Percentiles rank a stretch among this genome's conserved stretches.
Conservation (phyloP, 2,329 filamentous ascomycete species). For the Rutstroemia sp. region DNA sequence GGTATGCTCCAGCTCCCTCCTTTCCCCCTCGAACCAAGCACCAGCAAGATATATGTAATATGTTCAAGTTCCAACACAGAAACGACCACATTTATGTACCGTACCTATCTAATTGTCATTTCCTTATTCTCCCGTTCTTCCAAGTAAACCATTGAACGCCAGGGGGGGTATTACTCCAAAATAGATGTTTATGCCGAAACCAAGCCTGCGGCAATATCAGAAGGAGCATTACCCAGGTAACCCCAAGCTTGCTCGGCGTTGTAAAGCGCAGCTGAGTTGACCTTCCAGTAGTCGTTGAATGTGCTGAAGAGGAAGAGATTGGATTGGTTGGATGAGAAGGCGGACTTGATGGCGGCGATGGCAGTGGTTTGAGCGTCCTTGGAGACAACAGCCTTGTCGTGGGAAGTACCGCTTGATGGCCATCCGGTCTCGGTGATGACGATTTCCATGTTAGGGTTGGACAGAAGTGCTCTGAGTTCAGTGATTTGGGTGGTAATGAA, state of each 20-base stretch:
- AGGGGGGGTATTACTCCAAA: neutral
- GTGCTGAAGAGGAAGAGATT: slow-evolving; percentile 68
- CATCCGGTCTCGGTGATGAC: slow-evolving; percentile 81
- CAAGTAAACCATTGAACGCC: neutral
- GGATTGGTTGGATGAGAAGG: slow-evolving; percentile 43
- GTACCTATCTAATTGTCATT: neutral
- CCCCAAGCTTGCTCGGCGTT: slow-evolving; percentile 75
- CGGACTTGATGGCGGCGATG: slow-evolving; percentile 53
- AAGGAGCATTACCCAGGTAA: slow-evolving; percentile 34
- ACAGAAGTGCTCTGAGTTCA: slow-evolving; percentile 36
- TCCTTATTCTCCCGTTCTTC: neutral
- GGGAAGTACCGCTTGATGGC: slow-evolving; percentile 61
- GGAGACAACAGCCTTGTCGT: slow-evolving; percentile 63
- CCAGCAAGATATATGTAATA: neutral
- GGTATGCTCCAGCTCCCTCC: neutral
- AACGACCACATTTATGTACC: slow-evolving; percentile 1
- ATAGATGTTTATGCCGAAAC: neutral
- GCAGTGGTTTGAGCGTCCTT: slow-evolving; percentile 59
- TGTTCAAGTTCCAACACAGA: neutral
- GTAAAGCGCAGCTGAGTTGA: slow-evolving; percentile 52
- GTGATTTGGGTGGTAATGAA: slow-evolving; percentile 56
- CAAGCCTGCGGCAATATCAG: slow-evolving; percentile 9
- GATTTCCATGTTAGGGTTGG: slow-evolving; percentile 45
- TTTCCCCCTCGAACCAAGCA: neutral
- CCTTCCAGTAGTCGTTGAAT: slow-evolving; percentile 77